phyloP scores from a whole-genome alignment of 306 rosid genomes.

The Trifolium dubium region DNA sequence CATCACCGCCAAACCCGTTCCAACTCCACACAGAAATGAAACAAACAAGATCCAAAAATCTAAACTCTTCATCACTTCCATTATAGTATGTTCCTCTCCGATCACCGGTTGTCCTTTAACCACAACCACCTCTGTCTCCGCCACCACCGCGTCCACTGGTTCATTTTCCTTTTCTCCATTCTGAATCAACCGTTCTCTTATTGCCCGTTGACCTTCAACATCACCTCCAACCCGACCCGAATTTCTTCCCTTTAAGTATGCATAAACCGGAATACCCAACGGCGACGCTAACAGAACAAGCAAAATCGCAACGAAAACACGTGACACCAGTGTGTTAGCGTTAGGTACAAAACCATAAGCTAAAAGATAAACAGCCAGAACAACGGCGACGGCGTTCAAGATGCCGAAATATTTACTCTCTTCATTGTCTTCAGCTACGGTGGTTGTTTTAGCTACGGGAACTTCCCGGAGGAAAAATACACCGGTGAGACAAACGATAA shows the following conservation, averaged over 20 bases:
- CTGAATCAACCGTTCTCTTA: slow-evolving; percentile 51
- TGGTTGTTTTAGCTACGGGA: slow-evolving; percentile 40
- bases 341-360: slow-evolving; percentile 59
- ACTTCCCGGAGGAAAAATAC: slow-evolving; percentile 78
- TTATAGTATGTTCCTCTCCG: slow-evolving; percentile 87
- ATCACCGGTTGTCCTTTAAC: slow-evolving; percentile 47
- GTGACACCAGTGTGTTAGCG: slow-evolving; percentile 51
- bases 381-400: slow-evolving; percentile 65
- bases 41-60: slow-evolving; percentile 92
- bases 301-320: slow-evolving; percentile 49
- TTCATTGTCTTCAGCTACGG: slow-evolving; percentile 47
- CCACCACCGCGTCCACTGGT: background rate
- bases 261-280: slow-evolving; percentile 57
- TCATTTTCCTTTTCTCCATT: slow-evolving; percentile 20
- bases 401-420: slow-evolving; percentile 67
- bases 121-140: background rate
- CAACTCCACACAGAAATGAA: slow-evolving; percentile 90
- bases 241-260: slow-evolving; percentile 38
- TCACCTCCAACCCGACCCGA: slow-evolving; percentile 41
- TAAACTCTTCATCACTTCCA: slow-evolving; percentile 56
- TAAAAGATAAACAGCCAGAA: slow-evolving; percentile 66
- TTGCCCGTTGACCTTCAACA: slow-evolving; percentile 40
- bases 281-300: slow-evolving; percentile 72
- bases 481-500: slow-evolving; percentile 75
- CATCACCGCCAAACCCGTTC: slow-evolving; percentile 86